Evolutionary conservation across 352 stramenopile species (phyloP), one percentile per base, ranked within the genome.

Genomic region (Lagenidium sp.): DNA sequence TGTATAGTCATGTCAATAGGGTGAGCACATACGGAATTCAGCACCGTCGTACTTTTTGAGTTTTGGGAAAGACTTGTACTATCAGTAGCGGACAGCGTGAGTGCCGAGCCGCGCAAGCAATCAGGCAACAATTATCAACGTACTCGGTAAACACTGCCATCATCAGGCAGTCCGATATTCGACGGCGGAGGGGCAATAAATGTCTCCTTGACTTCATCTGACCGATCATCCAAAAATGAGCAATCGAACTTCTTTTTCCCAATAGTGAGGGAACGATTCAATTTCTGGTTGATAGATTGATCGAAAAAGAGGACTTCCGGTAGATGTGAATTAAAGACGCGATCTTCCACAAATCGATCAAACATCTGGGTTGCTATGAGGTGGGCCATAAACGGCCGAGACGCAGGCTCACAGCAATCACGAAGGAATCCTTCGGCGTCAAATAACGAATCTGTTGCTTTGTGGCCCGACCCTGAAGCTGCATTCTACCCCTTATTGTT

Each of bases 191-290:
- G 79, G 2, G 75, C 74, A 19, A 92, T 86, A 48, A 87, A 92
- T 6, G 79, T 92, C 51, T 89, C 79, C 42, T 81, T 68, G 45
- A 92, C 80, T 7, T 82, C 68, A 39, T 92, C 74, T 0, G 71
- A 72, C 6, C 56, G 63, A 42, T 89, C 72, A 18, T 86, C 76
- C n/a, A 92, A 53, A 47, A 92, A 92, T 36, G 64, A 80, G 53
- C 74, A 85, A 46, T 92, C 76, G 41, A 81, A 76, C 49, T 92
- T 92, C 57, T 85, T 87, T 47, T 87, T 90, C 3, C 73, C 72
- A 25, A 88, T 71, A 7, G 59, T 69, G 26, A 82, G 50, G 10
- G 72, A 86, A 4, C 78, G 75, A 41, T 91, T 91, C 35, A 88
- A 71, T 50, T 92, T 92, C 45, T 87, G 74, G 41, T 83, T 86